Conservation (phyloP, 495 filamentous ascomycete species). For the Letharia lupina region DNA sequence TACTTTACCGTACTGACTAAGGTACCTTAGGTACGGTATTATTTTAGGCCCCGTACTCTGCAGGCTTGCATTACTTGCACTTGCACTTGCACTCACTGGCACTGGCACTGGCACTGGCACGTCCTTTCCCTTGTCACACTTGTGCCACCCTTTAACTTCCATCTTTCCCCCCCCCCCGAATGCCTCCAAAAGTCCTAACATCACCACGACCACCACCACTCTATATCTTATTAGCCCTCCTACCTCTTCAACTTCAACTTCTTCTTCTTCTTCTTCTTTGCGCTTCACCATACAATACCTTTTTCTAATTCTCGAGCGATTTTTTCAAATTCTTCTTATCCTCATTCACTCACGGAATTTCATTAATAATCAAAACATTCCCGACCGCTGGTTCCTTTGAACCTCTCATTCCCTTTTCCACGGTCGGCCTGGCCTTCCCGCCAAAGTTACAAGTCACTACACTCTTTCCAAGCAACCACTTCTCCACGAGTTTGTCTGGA, state of each 20-base stretch:
- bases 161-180: neutral
- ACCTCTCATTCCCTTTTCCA: slow-evolving; percentile 7
- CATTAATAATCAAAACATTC: slow-evolving; percentile 12
- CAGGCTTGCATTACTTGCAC: neutral
- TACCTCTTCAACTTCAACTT: slow-evolving; percentile 2
- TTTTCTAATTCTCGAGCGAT: slow-evolving; percentile 8
- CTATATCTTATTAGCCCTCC: neutral
- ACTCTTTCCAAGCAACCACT: slow-evolving; percentile 12
- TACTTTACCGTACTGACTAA: too few relatives aligned
- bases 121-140: too few relatives aligned
- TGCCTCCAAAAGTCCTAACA: neutral
- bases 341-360: neutral
- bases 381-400: neutral
- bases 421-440: slow-evolving; percentile 19
- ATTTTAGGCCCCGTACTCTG: neutral
- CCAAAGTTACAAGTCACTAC: slow-evolving; percentile 13
- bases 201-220: neutral
- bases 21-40: neutral
- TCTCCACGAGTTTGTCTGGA: slow-evolving; percentile 13
- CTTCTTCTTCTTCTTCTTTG: neutral
- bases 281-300: slow-evolving; percentile 11
- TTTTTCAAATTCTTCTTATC: neutral
- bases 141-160: neutral
- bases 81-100: too few relatives aligned
- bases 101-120: too few relatives aligned